Base-by-base conservation (phyloP, 129 eudicot species). In the Flaveria linearis region DNA sequence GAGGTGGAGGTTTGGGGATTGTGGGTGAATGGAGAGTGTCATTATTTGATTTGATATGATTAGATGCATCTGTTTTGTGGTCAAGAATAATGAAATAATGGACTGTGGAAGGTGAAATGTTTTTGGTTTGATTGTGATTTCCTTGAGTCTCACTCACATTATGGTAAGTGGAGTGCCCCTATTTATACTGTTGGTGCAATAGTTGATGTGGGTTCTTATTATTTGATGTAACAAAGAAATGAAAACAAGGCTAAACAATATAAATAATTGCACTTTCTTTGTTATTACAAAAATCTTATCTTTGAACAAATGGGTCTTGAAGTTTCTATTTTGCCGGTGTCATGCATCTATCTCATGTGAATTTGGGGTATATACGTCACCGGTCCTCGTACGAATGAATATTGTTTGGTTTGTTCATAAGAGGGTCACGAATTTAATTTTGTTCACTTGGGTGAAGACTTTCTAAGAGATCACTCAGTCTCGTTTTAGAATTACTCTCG, bases 1-100 rank as follows among this genome's bases (percentile, higher is more conserved):
- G 77, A 72, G 78, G 80, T 52, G 41, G 72, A 53, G 70, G 82
- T 84, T 65, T 68, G 74, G 80, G 82, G 81, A 80, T 77, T 53
- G 60, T 53, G 65, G 65, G 76, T 64, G 65, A 53, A 53, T 72
- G 64, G 60, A 53, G 65, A 36, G 76, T 72, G 76, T 72, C 76
- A 72, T 72, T 72, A 72, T 72, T 72, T 78, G 82, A 78, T 78
- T 39, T 68, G 68, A 53, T 76, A 41, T 76, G 81, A 66, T 78
- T 55, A 78, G 53, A 53, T 78, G 71, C 82, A 78, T 73, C 60
- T 73, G 64, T 80, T 74, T 56, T 68, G 75, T 80, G 84, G 84
- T 49, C 69, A 80, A 73, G 79, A 51, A 52, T 65, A 22, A 26
- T 65, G 68, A 64, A 80, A 80, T 80, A 74, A 67, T 80, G 69